Conservation (phyloP, 208 protist species). For the Entamoeba invadens region DNA sequence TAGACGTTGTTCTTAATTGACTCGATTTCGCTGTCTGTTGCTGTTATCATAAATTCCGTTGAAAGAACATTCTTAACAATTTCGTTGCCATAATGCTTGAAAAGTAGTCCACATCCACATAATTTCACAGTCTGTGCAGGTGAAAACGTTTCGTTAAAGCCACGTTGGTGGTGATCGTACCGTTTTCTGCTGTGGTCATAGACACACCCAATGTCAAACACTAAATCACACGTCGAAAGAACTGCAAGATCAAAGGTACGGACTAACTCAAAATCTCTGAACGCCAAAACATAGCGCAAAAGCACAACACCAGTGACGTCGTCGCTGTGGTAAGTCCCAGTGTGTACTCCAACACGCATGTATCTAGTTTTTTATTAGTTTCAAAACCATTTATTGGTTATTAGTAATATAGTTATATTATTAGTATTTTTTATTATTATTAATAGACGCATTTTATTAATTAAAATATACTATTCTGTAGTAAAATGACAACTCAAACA, state of each 20-base stretch:
- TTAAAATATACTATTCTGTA: no score
- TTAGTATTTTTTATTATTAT: no score
- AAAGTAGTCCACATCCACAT: conserved; percentile 69
- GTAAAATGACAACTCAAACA: no score
- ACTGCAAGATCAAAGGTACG: conserved; percentile 58
- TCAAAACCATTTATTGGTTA: no score
- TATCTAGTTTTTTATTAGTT: no score
- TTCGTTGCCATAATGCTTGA: conserved; percentile 71
- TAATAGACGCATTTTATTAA: no score
- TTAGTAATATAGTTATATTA: no score
- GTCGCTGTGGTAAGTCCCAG: conserved; percentile 73
- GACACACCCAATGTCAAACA: conserved; percentile 76
- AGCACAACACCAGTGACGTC: conserved; percentile 69
- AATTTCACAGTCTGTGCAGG: conserved; percentile 59
- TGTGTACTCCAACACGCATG: conserved; percentile 76
- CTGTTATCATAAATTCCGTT: conserved; percentile 25
- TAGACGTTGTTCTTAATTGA: conserved; percentile 60
- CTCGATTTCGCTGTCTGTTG: conserved; percentile 51
- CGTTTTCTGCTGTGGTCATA: conserved; percentile 53
- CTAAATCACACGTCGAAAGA: conserved; percentile 54
- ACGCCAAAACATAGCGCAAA: conserved; percentile 55
- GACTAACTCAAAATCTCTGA: conserved; percentile 43
- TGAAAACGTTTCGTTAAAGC: conserved; percentile 65
- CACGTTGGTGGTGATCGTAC: conserved; percentile 79
- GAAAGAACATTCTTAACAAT: conserved; percentile 56